A percentile compares a stretch with the other conserved stretches of the same genome.
Conservation (phyloP, 1,284 basidiomycete genomes). For the Rhodotorula sp. region DNA sequence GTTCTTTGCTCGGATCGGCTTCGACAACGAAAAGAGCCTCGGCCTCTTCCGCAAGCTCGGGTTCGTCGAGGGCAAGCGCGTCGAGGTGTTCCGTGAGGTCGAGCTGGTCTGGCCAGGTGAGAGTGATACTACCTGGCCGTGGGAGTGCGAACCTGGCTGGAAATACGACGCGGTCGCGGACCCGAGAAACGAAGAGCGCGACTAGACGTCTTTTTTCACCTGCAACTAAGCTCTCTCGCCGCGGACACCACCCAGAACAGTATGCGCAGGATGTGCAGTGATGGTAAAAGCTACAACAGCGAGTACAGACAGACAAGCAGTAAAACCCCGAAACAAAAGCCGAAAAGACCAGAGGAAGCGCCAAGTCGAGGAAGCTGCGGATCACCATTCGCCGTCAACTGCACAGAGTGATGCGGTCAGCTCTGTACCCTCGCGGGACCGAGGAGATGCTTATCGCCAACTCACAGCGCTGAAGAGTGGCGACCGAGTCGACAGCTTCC, state of each 20-base stretch:
- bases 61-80: constrained; percentile 63
- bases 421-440: no score
- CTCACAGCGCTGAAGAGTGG: constrained; percentile 78
- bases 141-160: constrained; percentile 15
- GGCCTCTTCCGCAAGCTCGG: constrained; percentile 67
- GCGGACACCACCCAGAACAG: no score
- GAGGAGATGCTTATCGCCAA: not conserved
- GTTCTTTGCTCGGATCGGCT: constrained; percentile 61
- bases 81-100: constrained; percentile 70
- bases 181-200: constrained; percentile 20
- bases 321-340: no score
- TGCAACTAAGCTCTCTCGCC: no score
- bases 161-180: constrained; percentile 11
- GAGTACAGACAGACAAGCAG: not conserved
- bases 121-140: constrained; percentile 5
- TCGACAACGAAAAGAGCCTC: constrained; percentile 59
- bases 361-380: no score
- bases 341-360: not conserved
- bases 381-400: constrained; percentile 38
- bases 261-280: not conserved
- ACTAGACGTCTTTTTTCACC: constrained; percentile 1
- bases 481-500: constrained; percentile 80
- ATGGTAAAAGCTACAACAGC: not conserved
- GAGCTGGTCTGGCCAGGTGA: constrained; percentile 56
- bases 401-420: not conserved